phyloP scores from a whole-genome alignment of 2,329 filamentous ascomycete genomes.

The Madurella mycetomatis region DNA sequence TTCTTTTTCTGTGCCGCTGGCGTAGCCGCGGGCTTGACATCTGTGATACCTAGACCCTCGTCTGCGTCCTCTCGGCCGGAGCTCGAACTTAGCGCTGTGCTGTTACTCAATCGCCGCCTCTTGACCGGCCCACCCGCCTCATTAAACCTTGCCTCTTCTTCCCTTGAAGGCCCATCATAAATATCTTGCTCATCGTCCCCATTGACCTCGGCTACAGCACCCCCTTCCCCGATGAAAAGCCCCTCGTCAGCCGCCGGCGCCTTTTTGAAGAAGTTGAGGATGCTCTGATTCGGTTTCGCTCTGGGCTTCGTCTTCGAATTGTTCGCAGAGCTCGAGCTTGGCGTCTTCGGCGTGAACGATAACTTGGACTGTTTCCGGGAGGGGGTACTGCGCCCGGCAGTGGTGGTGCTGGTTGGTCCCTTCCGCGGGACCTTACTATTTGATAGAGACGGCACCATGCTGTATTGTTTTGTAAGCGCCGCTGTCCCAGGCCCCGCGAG shows the following conservation, averaged over 20 bases:
- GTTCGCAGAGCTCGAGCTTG: not conserved
- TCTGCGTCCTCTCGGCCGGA: not conserved
- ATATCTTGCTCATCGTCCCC: conserved; percentile 15
- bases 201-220: not conserved
- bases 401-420: too few species aligned
- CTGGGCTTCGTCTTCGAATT: conserved; percentile 22
- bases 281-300: conserved; percentile 55
- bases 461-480: too few species aligned
- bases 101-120: conserved; percentile 28
- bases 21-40: conserved; percentile 12
- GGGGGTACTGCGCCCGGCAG: too few species aligned
- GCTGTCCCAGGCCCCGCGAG: not conserved
- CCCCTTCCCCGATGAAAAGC: conserved; percentile 44
- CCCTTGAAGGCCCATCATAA: conserved; percentile 14
- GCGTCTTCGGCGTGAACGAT: not conserved
- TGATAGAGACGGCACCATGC: too few species aligned
- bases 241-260: conserved; percentile 47
- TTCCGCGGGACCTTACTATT: too few species aligned
- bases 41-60: conserved; percentile 14
- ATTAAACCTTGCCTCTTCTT: conserved; percentile 33
- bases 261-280: conserved; percentile 73
- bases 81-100: conserved; percentile 31
- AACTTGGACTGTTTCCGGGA: not conserved
- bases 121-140: conserved; percentile 37
- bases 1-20: conserved; percentile 27